These are phyloP conservation scores for Eucalyptus rudis DNA, from an alignment of 345 rosid genomes.

Conservation along the genomic window DNA sequence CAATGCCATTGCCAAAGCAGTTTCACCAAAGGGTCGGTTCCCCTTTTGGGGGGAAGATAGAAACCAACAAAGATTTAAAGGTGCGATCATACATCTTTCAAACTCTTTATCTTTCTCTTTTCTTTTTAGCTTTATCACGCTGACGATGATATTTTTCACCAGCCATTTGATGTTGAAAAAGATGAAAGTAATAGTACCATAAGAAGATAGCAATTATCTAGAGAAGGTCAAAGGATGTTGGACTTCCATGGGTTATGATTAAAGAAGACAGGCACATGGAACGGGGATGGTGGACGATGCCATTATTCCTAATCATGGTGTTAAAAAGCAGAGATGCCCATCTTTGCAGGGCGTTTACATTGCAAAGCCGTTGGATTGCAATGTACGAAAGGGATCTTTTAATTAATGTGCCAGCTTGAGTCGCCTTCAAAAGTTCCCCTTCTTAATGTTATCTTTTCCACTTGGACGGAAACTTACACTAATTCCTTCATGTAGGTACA, in stretches of 20 bases:
- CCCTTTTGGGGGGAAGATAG: background rate
- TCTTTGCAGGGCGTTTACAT: background rate
- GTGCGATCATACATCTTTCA: background rate
- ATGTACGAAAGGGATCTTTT: background rate
- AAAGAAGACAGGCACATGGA: background rate
- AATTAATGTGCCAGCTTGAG: background rate
- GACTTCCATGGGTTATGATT: background rate
- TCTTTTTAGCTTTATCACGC: background rate
- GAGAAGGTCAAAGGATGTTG: background rate
- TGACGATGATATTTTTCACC: background rate
- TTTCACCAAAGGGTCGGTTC: background rate
- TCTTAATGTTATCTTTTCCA: background rate
- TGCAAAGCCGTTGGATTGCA: background rate
- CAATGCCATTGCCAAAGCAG: background rate
- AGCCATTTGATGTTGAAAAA: background rate
- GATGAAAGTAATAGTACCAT: background rate
- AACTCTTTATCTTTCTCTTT: background rate
- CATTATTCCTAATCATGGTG: background rate
- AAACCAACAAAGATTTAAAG: background rate
- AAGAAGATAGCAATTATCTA: background rate
- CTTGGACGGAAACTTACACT: background rate
- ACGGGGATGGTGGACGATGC: background rate
- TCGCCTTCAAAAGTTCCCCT: background rate
- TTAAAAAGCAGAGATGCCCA: background rate
- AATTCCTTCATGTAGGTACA: background rate